Conservation (phyloP, 73 alveolate species). For the Uronychia binucleata region DNA sequence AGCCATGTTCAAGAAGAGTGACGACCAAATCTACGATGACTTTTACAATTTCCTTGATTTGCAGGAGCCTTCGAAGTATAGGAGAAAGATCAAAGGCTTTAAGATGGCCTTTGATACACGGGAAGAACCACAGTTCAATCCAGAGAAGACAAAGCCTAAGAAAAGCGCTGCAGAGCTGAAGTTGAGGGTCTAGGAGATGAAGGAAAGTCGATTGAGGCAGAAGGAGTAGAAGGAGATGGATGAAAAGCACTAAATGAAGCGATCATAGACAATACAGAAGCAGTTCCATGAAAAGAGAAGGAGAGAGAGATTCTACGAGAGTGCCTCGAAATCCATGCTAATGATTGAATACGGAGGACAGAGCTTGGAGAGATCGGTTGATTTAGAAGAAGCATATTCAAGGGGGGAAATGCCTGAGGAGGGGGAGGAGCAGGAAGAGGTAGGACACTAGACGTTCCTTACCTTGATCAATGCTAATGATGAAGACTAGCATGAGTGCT, state of each 20-base stretch:
- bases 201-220: not conserved
- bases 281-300: not conserved
- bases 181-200: not conserved
- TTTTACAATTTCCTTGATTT: not conserved
- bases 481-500: not conserved
- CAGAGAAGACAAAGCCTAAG: not conserved
- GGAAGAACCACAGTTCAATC: not conserved
- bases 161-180: not conserved
- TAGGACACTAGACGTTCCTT: not conserved
- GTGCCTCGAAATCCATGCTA: no score
- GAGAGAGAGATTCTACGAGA: not conserved
- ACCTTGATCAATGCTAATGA: not conserved
- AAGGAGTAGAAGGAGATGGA: not conserved
- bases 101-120: not conserved
- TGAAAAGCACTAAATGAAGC: not conserved
- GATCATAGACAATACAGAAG: not conserved
- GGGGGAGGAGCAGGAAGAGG: not conserved
- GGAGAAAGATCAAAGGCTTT: not conserved
- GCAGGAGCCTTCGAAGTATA: not conserved
- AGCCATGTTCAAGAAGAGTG: not conserved
- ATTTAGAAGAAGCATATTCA: no score
- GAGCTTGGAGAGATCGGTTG: no score
- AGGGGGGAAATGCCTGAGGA: not conserved
- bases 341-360: no score
- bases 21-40: not conserved